Percentiles rank a stretch among this genome's conserved stretches.
These are phyloP conservation scores for Tricholoma hemisulphureum DNA, from an alignment of 768 basidiomycete genomes.

Conservation along the genomic window DNA sequence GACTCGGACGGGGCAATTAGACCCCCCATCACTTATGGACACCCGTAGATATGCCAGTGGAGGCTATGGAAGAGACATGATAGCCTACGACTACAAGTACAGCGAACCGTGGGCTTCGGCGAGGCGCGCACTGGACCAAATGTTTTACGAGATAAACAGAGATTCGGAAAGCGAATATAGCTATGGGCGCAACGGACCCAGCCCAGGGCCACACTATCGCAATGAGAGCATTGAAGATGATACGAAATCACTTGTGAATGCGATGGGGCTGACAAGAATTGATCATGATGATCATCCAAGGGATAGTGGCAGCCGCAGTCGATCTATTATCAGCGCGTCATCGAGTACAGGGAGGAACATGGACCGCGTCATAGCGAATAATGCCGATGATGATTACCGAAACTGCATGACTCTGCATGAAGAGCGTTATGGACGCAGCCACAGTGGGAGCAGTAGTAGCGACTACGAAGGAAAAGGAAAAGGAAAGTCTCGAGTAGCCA, in stretches of 20 bases:
- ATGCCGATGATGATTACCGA: not conserved
- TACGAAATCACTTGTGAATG: not conserved
- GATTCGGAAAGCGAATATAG: not conserved
- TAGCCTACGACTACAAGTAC: slow-evolving; percentile 30
- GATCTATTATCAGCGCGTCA: not conserved
- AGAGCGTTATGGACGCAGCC: not conserved
- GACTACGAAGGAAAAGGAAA: not conserved
- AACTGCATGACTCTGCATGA: not conserved
- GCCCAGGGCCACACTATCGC: not conserved
- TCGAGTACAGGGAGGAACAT: not conserved
- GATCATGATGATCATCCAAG: not conserved
- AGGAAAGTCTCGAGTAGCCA: not conserved
- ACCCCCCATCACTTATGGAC: not conserved
- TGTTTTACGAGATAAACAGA: slow-evolving; percentile 16
- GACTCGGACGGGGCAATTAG: too few relatives aligned
- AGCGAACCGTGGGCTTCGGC: slow-evolving; percentile 30
- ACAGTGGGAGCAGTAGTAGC: not conserved
- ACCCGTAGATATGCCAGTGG: slow-evolving; percentile 16
- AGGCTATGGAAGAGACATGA: slow-evolving; percentile 22
- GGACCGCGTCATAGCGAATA: not conserved
- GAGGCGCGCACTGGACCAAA: slow-evolving; percentile 26
- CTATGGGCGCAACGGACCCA: slow-evolving; percentile 3
- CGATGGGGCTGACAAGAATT: slow-evolving; percentile 8
- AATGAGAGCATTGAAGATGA: slow-evolving; percentile 1
- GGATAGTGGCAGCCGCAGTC: not conserved